phyloP scores from a whole-genome alignment of 2,329 filamentous ascomycete species.

The Microdochium bolleyi region DNA sequence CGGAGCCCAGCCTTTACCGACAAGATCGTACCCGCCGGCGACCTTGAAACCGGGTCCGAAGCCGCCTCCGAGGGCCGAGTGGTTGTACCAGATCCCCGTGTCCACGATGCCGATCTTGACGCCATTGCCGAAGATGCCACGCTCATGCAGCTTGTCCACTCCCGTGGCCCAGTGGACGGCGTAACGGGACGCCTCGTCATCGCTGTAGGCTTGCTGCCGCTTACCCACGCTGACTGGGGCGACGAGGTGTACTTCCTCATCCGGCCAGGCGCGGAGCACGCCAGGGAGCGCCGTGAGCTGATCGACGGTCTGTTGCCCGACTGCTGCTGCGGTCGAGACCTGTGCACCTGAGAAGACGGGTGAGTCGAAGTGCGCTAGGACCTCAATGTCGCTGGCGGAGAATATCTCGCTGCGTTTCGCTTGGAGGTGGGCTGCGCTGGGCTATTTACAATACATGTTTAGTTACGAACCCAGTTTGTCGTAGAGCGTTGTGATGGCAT shows the following conservation, averaged over 20 bases:
- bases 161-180: conserved; percentile 8
- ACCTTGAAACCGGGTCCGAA: neutral
- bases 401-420: neutral
- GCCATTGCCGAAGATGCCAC: conserved; percentile 8
- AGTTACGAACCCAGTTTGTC: neutral
- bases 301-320: neutral
- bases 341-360: neutral
- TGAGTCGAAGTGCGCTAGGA: neutral
- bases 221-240: neutral
- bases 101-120: conserved; percentile 10
- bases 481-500: neutral
- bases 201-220: neutral
- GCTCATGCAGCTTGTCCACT: conserved; percentile 10
- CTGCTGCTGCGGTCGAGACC: neutral
- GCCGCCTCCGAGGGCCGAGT: neutral
- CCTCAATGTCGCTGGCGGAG: neutral
- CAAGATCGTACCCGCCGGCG: neutral
- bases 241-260: neutral
- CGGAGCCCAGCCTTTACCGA: neutral
- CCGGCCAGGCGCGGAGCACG: neutral
- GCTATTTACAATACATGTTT: neutral
- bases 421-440: neutral
- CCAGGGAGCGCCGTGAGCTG: neutral
- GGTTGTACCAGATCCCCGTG: neutral
- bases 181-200: neutral